Percentiles rank a stretch among this genome's conserved stretches.
phyloP scores from a whole-genome alignment of 2,329 filamentous ascomycete species.

The Cladosporium sp. region DNA sequence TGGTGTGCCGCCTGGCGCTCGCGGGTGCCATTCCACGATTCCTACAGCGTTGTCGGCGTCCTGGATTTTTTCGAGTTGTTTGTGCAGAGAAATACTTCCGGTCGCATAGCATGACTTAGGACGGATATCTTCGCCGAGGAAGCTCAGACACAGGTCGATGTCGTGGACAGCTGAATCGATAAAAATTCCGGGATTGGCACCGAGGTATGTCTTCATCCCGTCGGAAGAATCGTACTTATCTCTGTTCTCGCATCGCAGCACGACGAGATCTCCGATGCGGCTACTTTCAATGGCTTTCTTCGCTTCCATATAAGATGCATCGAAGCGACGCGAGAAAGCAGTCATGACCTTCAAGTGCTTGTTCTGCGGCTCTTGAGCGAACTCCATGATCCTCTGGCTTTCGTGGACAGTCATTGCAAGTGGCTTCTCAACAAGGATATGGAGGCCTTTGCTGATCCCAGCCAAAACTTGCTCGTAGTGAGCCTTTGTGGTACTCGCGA shows the following conservation, averaged over 20 bases:
- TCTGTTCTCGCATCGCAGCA: not conserved
- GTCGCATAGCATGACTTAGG: constrained; percentile 43
- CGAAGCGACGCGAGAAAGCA: constrained; percentile 45
- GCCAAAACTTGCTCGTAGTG: not conserved
- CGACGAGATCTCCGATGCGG: constrained; percentile 34
- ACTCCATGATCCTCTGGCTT: not conserved
- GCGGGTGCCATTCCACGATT: constrained; percentile 43
- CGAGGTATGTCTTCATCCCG: constrained; percentile 12
- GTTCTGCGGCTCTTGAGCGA: constrained; percentile 25
- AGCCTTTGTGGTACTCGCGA: not conserved
- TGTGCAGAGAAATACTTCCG: constrained; percentile 41
- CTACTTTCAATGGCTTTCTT: constrained; percentile 36
- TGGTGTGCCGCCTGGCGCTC: constrained; percentile 28
- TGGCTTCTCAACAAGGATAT: not conserved
- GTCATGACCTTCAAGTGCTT: constrained; percentile 45
- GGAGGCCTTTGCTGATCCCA: not conserved
- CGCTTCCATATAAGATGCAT: constrained; percentile 42
- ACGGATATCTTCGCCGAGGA: constrained; percentile 39
- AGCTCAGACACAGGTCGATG: constrained; percentile 43
- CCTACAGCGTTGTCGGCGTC: constrained; percentile 49
- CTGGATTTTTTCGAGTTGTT: constrained; percentile 41
- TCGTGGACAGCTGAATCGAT: constrained; percentile 45
- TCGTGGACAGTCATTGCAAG: not conserved
- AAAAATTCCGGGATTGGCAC: constrained; percentile 43
- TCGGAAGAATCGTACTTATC: not conserved